Conservation (phyloP, 345 rosid genomes). For the Rhodamnia rubescens region DNA sequence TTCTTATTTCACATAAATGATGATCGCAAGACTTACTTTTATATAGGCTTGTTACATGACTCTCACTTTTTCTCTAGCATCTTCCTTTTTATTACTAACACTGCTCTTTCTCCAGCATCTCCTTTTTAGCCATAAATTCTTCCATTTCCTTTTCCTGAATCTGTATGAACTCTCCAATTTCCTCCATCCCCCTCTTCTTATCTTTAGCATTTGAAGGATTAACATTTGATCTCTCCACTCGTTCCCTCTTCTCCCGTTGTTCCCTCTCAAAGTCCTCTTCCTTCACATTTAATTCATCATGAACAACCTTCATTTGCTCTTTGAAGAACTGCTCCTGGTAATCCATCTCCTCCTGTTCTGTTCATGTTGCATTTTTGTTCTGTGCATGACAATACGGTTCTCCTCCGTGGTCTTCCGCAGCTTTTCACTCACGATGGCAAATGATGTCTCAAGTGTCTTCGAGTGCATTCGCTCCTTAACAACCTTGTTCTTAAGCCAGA, state of each 20-base stretch:
- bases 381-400: constrained; percentile 53
- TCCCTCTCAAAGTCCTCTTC: constrained; percentile 64
- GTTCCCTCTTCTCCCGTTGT: constrained; percentile 66
- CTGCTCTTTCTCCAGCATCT: constrained; percentile 37
- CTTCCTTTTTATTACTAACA: too few relatives aligned
- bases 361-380: constrained; percentile 64
- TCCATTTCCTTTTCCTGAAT: constrained; percentile 53
- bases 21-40: too few relatives aligned
- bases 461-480: constrained; percentile 24
- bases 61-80: constrained; percentile 20
- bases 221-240: constrained; percentile 32
- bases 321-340: constrained; percentile 64
- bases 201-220: constrained; percentile 27
- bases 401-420: constrained; percentile 56
- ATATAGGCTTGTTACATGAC: too few relatives aligned
- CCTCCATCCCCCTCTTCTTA: constrained; percentile 36
- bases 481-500: constrained; percentile 37
- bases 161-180: constrained; percentile 35
- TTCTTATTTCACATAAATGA: too few relatives aligned
- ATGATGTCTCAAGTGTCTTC: constrained; percentile 45
- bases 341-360: constrained; percentile 80
- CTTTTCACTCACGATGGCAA: constrained; percentile 42
- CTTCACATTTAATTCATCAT: constrained; percentile 29
- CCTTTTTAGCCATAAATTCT: constrained; percentile 53
- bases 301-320: constrained; percentile 35